phyloP scores from a whole-genome alignment of 495 filamentous ascomycete genomes.

The Hypoxylon trugodes region DNA sequence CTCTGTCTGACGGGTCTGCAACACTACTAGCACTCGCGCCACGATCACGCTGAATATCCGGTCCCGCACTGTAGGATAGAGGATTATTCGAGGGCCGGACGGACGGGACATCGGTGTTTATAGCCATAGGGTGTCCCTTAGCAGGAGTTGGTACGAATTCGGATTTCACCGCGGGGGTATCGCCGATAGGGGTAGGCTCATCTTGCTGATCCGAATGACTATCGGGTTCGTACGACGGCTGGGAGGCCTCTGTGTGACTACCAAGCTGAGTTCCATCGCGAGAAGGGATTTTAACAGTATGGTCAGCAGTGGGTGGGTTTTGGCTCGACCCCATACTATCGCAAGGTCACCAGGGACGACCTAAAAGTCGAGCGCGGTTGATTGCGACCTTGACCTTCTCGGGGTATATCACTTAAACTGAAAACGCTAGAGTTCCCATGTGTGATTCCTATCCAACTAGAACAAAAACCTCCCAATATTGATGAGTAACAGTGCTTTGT shows the following conservation, averaged over 20 bases:
- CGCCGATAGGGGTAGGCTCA: neutral
- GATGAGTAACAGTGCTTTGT: conserved; percentile 9
- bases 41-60: conserved; percentile 40
- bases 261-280: neutral
- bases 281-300: neutral
- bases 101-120: conserved; percentile 7
- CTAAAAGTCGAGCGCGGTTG: conserved; percentile 27
- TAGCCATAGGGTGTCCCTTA: neutral
- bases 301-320: conserved; percentile 6
- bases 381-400: conserved; percentile 7
- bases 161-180: neutral
- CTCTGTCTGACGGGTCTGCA: conserved; percentile 64
- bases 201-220: neutral
- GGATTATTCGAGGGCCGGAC: conserved; percentile 19
- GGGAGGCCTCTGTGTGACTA: neutral
- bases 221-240: conserved; percentile 3
- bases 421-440: conserved; percentile 8
- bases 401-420: conserved; percentile 5
- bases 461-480: neutral
- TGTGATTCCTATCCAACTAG: conserved; percentile 1
- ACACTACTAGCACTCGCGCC: conserved; percentile 26
- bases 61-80: conserved; percentile 41
- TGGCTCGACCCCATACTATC: conserved; percentile 29
- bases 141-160: neutral
- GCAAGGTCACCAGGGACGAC: conserved; percentile 16